phyloP scores from a whole-genome alignment of 768 basidiomycete species.

The Mycena floridula region DNA sequence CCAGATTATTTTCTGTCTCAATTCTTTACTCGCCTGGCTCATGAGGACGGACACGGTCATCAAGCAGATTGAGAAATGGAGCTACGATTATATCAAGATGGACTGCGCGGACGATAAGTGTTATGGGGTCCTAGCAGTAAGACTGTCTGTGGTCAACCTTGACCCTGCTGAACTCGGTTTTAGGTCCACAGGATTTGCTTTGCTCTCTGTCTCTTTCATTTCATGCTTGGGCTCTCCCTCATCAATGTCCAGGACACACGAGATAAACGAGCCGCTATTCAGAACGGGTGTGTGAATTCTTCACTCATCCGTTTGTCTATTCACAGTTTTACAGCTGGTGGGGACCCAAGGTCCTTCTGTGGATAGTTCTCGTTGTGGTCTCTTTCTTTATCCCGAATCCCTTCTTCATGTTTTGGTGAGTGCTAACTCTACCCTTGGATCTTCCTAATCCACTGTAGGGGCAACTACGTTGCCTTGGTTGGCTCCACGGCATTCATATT shows the following conservation, averaged over 20 bases:
- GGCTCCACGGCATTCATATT: slow-evolving; percentile 95
- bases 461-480: slow-evolving; percentile 85
- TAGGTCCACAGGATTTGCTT: slow-evolving; percentile 96
- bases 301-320: slow-evolving; percentile 2
- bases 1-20: slow-evolving; percentile 91
- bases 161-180: slow-evolving; percentile 2
- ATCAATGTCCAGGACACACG: slow-evolving; percentile 87
- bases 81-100: slow-evolving; percentile 98
- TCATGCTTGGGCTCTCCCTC: slow-evolving; percentile 70
- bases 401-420: slow-evolving; percentile 98
- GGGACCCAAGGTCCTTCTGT: slow-evolving; percentile 93
- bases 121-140: slow-evolving; percentile 91
- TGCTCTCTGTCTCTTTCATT: slow-evolving; percentile 84
- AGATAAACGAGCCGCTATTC: slow-evolving; percentile 89
- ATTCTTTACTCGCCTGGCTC: slow-evolving; percentile 94
- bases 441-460: slow-evolving; percentile 98
- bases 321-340: slow-evolving; percentile 66
- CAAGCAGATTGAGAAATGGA: slow-evolving; percentile 84
- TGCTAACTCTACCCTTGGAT: no score
- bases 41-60: slow-evolving; percentile 91
- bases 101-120: slow-evolving; percentile 89
- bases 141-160: no score
- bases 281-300: slow-evolving; percentile 70
- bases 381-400: slow-evolving; percentile 96
- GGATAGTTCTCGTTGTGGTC: slow-evolving; percentile 73